Base-by-base conservation (phyloP, 208 protist species). In the Lotmaria passim region DNA sequence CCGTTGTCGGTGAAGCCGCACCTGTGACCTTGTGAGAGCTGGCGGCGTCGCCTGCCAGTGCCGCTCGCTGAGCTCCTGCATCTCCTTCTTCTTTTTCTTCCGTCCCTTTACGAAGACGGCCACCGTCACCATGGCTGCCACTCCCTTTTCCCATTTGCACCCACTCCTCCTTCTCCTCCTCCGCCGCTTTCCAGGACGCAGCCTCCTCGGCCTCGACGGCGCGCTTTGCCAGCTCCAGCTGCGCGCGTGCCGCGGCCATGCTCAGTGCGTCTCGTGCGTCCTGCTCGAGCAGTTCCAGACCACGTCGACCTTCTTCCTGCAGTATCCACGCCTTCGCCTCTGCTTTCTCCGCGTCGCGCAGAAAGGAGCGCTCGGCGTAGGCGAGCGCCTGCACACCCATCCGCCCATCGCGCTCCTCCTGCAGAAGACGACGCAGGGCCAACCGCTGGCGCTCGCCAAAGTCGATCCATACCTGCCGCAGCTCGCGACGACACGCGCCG, bases 361-460 rank as follows among this genome's bases (percentile, higher is more conserved):
- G 57, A 14, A 14, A 15, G 23, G 43, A 17, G 36, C 48, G 26
- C 30, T 34, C 55, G 23, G 71, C 53, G 63, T 73, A 52, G 56
- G 47, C 78, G 3, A 68, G 50, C 1, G 72, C 78, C 47, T 87
- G 72, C 44, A 92, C 55, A 8, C 67, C 83, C 56, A 60, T 58
- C 17, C 86, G 86, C 3, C 34, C 52, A 50, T 85, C 83, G 7
- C 67, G 67, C 58, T 92, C 86, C 39, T 81, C 75, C 19, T 75
- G 58, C 24, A 77, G 51, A 7, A 92, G 28, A 34, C 62, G 69
- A 14, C 38, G 60, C 33, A 83, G 17, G n/a, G 62, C 70, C 1
- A 51, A 38, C 19, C 72, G 57, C 51, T 79, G 57, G 7, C 58
- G 58, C 57, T 86, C 75, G 1, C 81, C 52, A 15, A 47, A 72